Percentiles rank a stretch among this genome's conserved stretches.
Evolutionary conservation across 2,329 filamentous ascomycete genomes (phyloP).

Genomic region (Mollisia scopiformis): DNA sequence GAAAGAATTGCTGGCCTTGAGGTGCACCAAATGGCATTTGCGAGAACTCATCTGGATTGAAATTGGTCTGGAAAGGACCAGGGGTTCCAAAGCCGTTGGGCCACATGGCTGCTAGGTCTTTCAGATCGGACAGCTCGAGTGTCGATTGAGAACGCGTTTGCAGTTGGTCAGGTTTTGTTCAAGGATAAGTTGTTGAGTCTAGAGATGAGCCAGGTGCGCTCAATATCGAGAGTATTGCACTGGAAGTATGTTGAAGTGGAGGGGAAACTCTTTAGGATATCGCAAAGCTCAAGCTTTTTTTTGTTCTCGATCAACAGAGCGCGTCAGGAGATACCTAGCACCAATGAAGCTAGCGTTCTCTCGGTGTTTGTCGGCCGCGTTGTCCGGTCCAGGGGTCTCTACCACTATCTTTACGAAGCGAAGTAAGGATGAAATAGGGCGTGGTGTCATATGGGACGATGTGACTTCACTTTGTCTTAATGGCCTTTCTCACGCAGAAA

Average conservation of each 20-base stretch:
- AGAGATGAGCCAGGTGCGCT: not conserved
- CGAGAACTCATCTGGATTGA: constrained; percentile 31
- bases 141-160: too few species aligned
- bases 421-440: too few species aligned
- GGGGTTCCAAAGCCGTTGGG: constrained; percentile 32
- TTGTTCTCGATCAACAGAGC: too few species aligned
- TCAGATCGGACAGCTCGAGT: not conserved
- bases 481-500: too few species aligned
- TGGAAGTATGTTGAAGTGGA: not conserved
- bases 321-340: too few species aligned
- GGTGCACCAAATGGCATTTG: constrained; percentile 17
- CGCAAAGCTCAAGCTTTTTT: too few species aligned
- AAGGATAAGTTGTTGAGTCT: not conserved
- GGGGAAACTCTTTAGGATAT: not conserved
- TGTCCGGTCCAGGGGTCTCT: too few species aligned
- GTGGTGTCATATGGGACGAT: too few species aligned
- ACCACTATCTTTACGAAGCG: too few species aligned
- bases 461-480: too few species aligned
- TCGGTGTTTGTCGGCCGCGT: too few species aligned
- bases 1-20: constrained; percentile 24
- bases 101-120: constrained; percentile 28
- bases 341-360: too few species aligned
- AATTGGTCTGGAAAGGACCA: constrained; percentile 24
- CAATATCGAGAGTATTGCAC: not conserved
- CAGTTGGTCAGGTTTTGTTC: not conserved